These are phyloP conservation scores for Penicillium sp. DNA, from an alignment of 2,329 filamentous ascomycete genomes.

Conservation along the genomic window DNA sequence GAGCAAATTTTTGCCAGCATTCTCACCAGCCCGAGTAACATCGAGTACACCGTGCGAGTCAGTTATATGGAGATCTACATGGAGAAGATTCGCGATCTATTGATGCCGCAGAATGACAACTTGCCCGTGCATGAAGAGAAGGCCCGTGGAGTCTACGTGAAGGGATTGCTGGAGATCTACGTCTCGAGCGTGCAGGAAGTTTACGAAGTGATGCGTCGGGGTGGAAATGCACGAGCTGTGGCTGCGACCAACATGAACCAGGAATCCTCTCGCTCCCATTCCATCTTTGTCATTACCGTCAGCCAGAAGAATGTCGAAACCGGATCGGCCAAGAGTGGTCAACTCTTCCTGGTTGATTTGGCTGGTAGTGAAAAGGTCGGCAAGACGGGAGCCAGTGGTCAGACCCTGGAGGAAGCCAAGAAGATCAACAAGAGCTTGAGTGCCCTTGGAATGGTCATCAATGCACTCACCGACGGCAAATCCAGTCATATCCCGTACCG, in stretches of 20 bases:
- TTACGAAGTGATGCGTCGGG: slow-evolving; percentile 92
- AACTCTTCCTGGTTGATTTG: slow-evolving; percentile 95
- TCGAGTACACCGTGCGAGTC: slow-evolving; percentile 97
- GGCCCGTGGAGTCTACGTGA: slow-evolving; percentile 91
- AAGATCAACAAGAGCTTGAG: slow-evolving; percentile 99
- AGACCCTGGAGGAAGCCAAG: slow-evolving; percentile 96
- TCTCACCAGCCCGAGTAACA: slow-evolving; percentile 81
- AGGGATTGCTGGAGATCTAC: slow-evolving; percentile 89
- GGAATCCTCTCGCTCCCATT: slow-evolving; percentile 95
- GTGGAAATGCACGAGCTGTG: slow-evolving; percentile 82
- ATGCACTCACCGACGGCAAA: slow-evolving; percentile 93
- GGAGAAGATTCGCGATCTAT: slow-evolving; percentile 92
- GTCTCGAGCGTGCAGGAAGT: slow-evolving; percentile 94
- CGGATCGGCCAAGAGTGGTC: slow-evolving; percentile 89
- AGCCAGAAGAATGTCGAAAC: slow-evolving; percentile 98
- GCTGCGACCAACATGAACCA: slow-evolving; percentile 99
- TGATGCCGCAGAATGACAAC: slow-evolving; percentile 91
- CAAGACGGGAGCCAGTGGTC: slow-evolving; percentile 95
- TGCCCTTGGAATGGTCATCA: slow-evolving; percentile 98
- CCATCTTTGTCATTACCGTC: slow-evolving; percentile 94
- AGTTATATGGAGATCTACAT: slow-evolving; percentile 99
- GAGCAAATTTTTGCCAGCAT: slow-evolving; percentile 98
- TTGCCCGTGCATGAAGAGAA: slow-evolving; percentile 97
- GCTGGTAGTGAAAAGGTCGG: slow-evolving; percentile 98
- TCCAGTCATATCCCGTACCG: slow-evolving; percentile 92